Percentiles rank a stretch among this genome's conserved stretches.
phyloP scores from a whole-genome alignment of 2,329 filamentous ascomycete species.

The Emmonsiellopsis sp. region DNA sequence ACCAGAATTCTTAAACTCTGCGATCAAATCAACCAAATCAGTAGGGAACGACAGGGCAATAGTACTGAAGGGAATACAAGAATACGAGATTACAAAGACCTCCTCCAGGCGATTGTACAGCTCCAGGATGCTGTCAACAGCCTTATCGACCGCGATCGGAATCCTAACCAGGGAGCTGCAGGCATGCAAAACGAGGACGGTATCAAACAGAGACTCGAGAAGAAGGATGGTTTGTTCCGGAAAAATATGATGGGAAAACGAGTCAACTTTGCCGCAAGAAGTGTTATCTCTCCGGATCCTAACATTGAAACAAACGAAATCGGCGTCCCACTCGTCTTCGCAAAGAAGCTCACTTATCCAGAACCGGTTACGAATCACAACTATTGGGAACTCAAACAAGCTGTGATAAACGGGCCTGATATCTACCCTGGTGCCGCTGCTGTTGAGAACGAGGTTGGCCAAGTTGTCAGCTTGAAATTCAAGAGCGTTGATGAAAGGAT shows the following conservation, averaged over 20 bases:
- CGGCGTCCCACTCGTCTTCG: conserved; percentile 95
- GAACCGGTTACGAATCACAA: conserved; percentile 97
- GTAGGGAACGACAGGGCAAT: conserved; percentile 54
- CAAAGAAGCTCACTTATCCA: conserved; percentile 88
- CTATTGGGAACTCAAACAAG: conserved; percentile 89
- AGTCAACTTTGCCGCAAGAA: conserved; percentile 94
- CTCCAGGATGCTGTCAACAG: conserved; percentile 87
- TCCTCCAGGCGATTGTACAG: conserved; percentile 72
- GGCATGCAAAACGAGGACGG: conserved; percentile 77
- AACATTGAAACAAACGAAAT: conserved; percentile 99
- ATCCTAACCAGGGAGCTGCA: conserved; percentile 68
- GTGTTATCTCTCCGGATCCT: conserved; percentile 95
- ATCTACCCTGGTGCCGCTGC: conserved; percentile 91
- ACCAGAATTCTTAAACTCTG: conserved; percentile 72
- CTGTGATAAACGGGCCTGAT: conserved; percentile 87
- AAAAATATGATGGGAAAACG: conserved; percentile 99
- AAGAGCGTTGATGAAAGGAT: conserved; percentile 83
- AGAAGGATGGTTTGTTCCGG: conserved; percentile 95
- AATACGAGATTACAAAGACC: conserved; percentile 58
- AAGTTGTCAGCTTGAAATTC: conserved; percentile 75
- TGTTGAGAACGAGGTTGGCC: conserved; percentile 91
- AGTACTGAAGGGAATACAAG: conserved; percentile 35
- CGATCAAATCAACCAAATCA: conserved; percentile 63
- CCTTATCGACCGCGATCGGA: conserved; percentile 83
- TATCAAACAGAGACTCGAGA: conserved; percentile 95